Base-by-base conservation (phyloP, 1,139 yeast species). In the Geotrichum citri-aurantii region DNA sequence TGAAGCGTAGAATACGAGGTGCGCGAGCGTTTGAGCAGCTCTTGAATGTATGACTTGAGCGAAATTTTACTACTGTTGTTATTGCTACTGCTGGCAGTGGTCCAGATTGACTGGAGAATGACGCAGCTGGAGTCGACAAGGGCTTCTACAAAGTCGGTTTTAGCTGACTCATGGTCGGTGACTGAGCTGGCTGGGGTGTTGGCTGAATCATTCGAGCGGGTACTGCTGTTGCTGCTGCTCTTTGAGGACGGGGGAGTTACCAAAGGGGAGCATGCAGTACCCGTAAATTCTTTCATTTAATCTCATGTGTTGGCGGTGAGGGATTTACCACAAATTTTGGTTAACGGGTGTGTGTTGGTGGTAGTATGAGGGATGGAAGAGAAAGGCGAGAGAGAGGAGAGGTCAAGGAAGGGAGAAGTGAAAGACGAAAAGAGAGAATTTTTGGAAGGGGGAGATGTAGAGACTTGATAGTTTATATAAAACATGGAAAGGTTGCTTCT, bases 1-100 rank as follows among this genome's bases (percentile, higher is more conserved):
- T 86, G 90, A 61, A 88, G 77, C 5, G 86, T 79, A 57, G 84
- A 80, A 62, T 82, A 79, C 12, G 88, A 82, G 48, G 88, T 81
- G 65, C 85, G 82, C 12, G 92, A 85, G 61, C 95, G 79, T 64
- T 81, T 81, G 63, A 88, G 75, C 44, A 87, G 81, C 68, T 86
- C 93, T 62, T 81, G 78, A 52, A 87, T 76, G 65, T 83, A 88
- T 55, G 67, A 64, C 29, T 69, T 68, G 37, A 75, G 66, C n/a
- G 77, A 73, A 63, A 75, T 67, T 14, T 70, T 59, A 58, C 21
- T 23, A 33, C 47, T 17, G 19, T 40, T 29, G 29, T 40, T 29
- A 17, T 14, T 37, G 48, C 42, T 50, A 12, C 61, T 48, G 10
- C 61, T 48, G 10, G 63, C 50, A 48, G 48, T 48, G 47, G 75